These are phyloP conservation scores for Fraxinus greggii DNA, from an alignment of 305 asterid species.

Conservation along the genomic window DNA sequence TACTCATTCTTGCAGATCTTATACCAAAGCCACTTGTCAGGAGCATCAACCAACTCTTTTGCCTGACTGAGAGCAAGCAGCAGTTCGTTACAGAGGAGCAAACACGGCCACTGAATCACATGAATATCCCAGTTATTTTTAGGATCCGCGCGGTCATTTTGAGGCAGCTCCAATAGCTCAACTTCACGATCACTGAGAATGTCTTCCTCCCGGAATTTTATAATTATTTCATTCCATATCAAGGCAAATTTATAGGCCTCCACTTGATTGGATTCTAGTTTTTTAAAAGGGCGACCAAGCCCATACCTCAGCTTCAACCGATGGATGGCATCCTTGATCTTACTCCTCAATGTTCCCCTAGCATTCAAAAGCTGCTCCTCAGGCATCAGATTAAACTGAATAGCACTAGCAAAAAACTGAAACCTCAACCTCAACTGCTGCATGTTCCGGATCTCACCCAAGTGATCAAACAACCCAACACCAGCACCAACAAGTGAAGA, in stretches of 20 bases:
- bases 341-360: slow-evolving; percentile 40
- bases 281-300: slow-evolving; percentile 47
- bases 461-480: slow-evolving; percentile 34
- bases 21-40: slow-evolving; percentile 52
- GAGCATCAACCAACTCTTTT: slow-evolving; percentile 54
- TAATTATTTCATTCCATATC: slow-evolving; percentile 54
- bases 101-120: slow-evolving; percentile 55
- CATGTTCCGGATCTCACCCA: slow-evolving; percentile 55
- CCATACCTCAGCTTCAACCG: slow-evolving; percentile 52
- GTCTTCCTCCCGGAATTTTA: slow-evolving; percentile 50
- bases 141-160: slow-evolving; percentile 13
- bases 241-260: slow-evolving; percentile 50
- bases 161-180: slow-evolving; percentile 48
- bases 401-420: slow-evolving; percentile 52
- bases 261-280: slow-evolving; percentile 45
- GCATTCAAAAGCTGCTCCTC: slow-evolving; percentile 47
- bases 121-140: slow-evolving; percentile 38
- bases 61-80: slow-evolving; percentile 53
- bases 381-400: slow-evolving; percentile 55
- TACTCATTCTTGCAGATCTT: slow-evolving; percentile 48
- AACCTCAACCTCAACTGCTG: slow-evolving; percentile 50
- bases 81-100: slow-evolving; percentile 48
- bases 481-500: slow-evolving; percentile 45
- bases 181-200: slow-evolving; percentile 45
- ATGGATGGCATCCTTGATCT: slow-evolving; percentile 41